A percentile compares a stretch with the other conserved stretches of the same genome.
These are phyloP conservation scores for Hypoxylon sp. DNA, from an alignment of 2,329 filamentous ascomycete species.

Conservation along the genomic window DNA sequence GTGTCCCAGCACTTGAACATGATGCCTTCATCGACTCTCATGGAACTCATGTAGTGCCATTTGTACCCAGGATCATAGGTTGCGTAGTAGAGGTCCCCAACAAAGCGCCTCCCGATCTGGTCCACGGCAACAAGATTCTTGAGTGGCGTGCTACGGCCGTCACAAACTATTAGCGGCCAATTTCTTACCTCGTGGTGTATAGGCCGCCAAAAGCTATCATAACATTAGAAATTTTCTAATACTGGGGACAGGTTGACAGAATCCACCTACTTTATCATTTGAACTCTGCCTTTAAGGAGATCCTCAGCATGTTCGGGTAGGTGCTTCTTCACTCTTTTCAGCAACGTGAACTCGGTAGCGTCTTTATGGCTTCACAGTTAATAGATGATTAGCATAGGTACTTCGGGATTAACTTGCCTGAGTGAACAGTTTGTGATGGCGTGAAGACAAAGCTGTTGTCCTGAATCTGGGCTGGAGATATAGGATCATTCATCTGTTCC, in stretches of 20 bases:
- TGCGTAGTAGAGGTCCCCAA: neutral
- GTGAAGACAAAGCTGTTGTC: neutral
- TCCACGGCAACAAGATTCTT: neutral
- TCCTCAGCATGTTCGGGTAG: neutral
- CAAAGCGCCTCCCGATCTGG: neutral
- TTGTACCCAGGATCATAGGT: neutral
- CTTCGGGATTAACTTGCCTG: neutral
- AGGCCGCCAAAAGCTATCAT: neutral
- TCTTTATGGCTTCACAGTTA: neutral
- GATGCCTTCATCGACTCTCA: neutral
- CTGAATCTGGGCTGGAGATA: neutral
- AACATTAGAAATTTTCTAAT: neutral
- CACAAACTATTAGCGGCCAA: neutral
- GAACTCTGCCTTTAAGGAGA: neutral
- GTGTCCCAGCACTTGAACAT: slow-evolving; percentile 3
- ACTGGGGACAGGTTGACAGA: neutral
- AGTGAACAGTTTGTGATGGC: neutral
- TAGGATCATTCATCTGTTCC: neutral
- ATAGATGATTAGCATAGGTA: neutral
- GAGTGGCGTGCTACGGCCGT: neutral
- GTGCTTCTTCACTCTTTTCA: neutral
- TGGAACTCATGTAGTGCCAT: neutral
- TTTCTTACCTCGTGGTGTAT: neutral
- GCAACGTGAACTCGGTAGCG: neutral
- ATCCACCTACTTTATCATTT: slow-evolving; percentile 1